Evolutionary conservation across 768 basidiomycete genomes (phyloP), one percentile per base, ranked within the genome.

Genomic region (Pulveroboletus frians): DNA sequence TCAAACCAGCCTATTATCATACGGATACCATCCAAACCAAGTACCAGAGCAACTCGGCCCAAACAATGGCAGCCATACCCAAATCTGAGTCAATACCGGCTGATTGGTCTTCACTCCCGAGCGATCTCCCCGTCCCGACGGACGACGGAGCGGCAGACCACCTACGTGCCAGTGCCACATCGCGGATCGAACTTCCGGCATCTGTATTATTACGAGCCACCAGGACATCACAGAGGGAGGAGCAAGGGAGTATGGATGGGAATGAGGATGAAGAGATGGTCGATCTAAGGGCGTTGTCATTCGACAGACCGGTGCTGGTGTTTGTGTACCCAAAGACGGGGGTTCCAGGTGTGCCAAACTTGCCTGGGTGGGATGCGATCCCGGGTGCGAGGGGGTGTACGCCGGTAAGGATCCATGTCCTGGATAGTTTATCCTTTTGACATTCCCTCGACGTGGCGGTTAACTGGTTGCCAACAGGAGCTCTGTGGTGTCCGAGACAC

Each of bases 281-380:
- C 36, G 52, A 64, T 18, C 43, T 64, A 4, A 36, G 39, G 0
- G 39, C 30, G 13, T 15, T 55, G 6, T 61, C 59, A 35, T 54
- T 63, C 37, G 38, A 54, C 8, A 26, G 21, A 6, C 61, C 54
- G 0, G 54, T 64, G 13, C n/a, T 63, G n/a, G 51, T 58, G 39
- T 64, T 64, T 18, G 51, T 52, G 11, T 63, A 59, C 37, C 62
- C 63, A 4, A 45, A 53, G 31, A 55, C 55, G n/a, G 61, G 62
- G 8, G 34, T 17, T 21, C 58, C 56, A 2, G 47, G 58, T 2
- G 37, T 56, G 3, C 31, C 48, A 2, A 61, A 50, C 49, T 38
- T 46, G 9, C 35, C 42, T 0, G 56, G 52, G 4, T 64, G 62
- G 53, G 62, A 59, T 41, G 59, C 49, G 23, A 64, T 64, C 17